Conservation (phyloP, 2,329 filamentous ascomycete genomes). For the Raffaelea albimanens region DNA sequence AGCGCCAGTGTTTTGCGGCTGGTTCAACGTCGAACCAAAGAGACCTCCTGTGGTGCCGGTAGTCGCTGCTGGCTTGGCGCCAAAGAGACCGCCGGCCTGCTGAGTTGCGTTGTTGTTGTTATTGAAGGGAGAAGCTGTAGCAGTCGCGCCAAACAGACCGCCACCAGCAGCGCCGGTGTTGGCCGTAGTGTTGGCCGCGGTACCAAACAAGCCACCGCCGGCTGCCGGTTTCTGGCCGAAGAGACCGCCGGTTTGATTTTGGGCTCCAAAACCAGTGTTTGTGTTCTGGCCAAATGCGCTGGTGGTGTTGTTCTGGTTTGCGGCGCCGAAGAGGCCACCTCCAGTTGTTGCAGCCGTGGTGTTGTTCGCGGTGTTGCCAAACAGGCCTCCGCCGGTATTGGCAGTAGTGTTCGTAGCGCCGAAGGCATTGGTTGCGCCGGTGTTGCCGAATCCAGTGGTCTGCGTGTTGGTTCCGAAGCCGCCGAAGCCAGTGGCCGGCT, state of each 20-base stretch:
- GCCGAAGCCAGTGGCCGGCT: conserved; percentile 6
- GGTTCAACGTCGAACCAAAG: conserved; percentile 31
- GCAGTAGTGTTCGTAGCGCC: not conserved
- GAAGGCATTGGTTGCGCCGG: conserved; percentile 3
- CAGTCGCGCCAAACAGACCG: conserved; percentile 28
- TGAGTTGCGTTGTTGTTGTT: conserved; percentile 1
- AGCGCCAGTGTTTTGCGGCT: conserved; percentile 22
- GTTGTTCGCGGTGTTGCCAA: conserved; percentile 21
- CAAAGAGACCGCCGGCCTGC: conserved; percentile 26
- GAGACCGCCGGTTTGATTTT: conserved; percentile 16
- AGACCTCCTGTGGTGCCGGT: conserved; percentile 30
- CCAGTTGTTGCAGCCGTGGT: conserved; percentile 6
- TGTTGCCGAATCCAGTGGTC: conserved; percentile 31
- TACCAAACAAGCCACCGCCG: conserved; percentile 8
- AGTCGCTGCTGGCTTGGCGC: conserved; percentile 27
- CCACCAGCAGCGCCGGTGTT: conserved; percentile 5
- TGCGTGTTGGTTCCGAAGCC: conserved; percentile 7
- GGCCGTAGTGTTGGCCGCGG: not conserved
- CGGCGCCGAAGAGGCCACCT: conserved; percentile 20
- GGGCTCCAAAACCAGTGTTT: conserved; percentile 18
- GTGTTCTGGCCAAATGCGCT: not conserved
- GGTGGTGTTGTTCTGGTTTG: conserved; percentile 9
- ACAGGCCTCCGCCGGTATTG: conserved; percentile 18
- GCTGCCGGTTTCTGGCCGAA: conserved; percentile 21
- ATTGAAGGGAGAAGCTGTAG: conserved; percentile 6